Base-by-base conservation (phyloP, 352 stramenopile genomes). In the Elongisporangium anandrum region DNA sequence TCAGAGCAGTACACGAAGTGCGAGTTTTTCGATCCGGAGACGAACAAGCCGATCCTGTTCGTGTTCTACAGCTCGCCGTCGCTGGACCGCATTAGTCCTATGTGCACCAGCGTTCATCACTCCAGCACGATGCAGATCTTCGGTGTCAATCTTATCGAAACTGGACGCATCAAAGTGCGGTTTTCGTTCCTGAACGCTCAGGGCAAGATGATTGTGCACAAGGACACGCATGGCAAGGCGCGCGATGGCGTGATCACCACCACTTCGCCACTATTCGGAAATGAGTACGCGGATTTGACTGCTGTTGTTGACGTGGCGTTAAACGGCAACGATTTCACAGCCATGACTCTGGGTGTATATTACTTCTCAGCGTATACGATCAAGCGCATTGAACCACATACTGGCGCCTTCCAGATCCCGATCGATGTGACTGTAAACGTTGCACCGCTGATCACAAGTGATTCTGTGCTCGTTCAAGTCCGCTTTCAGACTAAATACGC, bases 1-100 rank as follows among this genome's bases (percentile, higher is more conserved):
- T 72, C 61, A 4, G 80, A 90, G 50, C 84, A 94, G 68, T 94
- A 92, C 62, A 85, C 75, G 0, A 74, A 85, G 20, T 94, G 84
- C 50, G 64, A 68, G 9, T 84, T 94, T 49, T 51, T 70, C 19
- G 81, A 91, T 22, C 70, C 69, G 1, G 72, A 86, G 39, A 76
- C 71, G 0, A 71, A 68, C 24, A 53, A 47, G 3, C 62, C 60
- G 6, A 66, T 82, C 51, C 73, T 88, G 17, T 94, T 92, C 54
- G 75, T 94, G 13, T 94, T 79, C 58, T 94, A 90, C 68, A 83
- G 68, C 54, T 85, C 73, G 17, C 84, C 84, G 9, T 72, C 67
- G 2, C 68, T 92, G 17, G 71, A 60, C 0, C 65, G 59, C 0
- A 73, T 91, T 23, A 87, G 80, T 60, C 84, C 84, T 1, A 49